These are phyloP conservation scores for Aureobasidium sp. DNA, from an alignment of 2,329 filamentous ascomycete species.

Conservation along the genomic window DNA sequence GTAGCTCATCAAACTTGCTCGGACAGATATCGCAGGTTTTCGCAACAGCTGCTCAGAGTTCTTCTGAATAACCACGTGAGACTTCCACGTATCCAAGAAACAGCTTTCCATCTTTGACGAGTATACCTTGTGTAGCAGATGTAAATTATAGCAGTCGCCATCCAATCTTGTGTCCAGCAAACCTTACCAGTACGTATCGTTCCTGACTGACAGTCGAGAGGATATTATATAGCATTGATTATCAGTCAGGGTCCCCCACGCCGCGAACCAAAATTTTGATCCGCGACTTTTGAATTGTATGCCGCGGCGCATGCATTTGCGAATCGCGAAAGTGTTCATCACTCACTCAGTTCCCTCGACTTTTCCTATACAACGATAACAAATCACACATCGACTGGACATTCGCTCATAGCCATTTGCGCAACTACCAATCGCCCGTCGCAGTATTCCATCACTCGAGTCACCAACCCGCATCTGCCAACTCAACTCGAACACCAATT, in stretches of 20 bases:
- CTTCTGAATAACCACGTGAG: too few species aligned
- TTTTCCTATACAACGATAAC: neutral
- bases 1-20: neutral
- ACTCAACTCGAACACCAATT: neutral
- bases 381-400: neutral
- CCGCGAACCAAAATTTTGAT: constrained; percentile 17
- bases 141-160: too few species aligned
- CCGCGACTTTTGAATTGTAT: constrained; percentile 8
- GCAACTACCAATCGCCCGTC: neutral
- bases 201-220: too few species aligned
- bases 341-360: neutral
- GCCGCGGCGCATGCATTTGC: neutral
- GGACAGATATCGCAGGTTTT: neutral
- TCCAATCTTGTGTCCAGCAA: too few species aligned
- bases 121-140: neutral
- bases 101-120: too few species aligned
- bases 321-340: neutral
- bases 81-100: too few species aligned
- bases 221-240: too few species aligned
- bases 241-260: constrained; percentile 18
- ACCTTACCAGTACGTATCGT: too few species aligned
- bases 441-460: neutral
- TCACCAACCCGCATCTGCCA: neutral
- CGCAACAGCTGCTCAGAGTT: too few species aligned
- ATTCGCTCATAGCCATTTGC: too few species aligned